Conservation (phyloP, 2,329 filamentous ascomycete genomes). For the Drechslerella stenobrocha region DNA sequence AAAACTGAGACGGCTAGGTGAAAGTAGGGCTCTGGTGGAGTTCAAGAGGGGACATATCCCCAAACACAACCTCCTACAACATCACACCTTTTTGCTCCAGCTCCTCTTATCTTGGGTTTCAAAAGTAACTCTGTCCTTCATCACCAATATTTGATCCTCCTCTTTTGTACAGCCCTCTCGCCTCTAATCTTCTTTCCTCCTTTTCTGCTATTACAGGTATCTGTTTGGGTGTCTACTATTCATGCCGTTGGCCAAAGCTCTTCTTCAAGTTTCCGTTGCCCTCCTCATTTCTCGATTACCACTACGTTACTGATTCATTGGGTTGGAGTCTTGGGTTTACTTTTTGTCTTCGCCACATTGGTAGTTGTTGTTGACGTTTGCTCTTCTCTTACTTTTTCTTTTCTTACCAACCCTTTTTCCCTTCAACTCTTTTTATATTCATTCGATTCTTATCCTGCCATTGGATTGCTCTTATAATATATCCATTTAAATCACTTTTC, state of each 20-base stretch:
- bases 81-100: slow-evolving; percentile 4
- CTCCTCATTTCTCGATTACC: slow-evolving; percentile 13
- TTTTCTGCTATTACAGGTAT: slow-evolving; percentile 21
- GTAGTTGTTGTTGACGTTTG: slow-evolving; percentile 4
- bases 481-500: too few relatives aligned
- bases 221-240: slow-evolving; percentile 32
- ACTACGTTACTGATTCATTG: slow-evolving; percentile 29
- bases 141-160: slow-evolving; percentile 2
- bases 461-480: background rate
- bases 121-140: slow-evolving; percentile 24
- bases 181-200: slow-evolving; percentile 5
- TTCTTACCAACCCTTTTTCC: slow-evolving; percentile 13
- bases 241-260: background rate
- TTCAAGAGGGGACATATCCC: too few relatives aligned
- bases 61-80: slow-evolving; percentile 11
- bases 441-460: too few relatives aligned
- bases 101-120: background rate
- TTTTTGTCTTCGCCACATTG: background rate
- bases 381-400: slow-evolving; percentile 38
- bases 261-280: slow-evolving; percentile 7
- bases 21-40: slow-evolving; percentile 4
- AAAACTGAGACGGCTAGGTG: slow-evolving; percentile 9
- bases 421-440: slow-evolving; percentile 20
- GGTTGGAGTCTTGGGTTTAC: slow-evolving; percentile 46
- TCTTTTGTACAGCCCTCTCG: slow-evolving; percentile 34